Evolutionary conservation across 345 rosid species (phyloP).

Genomic region (Isatis tinctoria): DNA sequence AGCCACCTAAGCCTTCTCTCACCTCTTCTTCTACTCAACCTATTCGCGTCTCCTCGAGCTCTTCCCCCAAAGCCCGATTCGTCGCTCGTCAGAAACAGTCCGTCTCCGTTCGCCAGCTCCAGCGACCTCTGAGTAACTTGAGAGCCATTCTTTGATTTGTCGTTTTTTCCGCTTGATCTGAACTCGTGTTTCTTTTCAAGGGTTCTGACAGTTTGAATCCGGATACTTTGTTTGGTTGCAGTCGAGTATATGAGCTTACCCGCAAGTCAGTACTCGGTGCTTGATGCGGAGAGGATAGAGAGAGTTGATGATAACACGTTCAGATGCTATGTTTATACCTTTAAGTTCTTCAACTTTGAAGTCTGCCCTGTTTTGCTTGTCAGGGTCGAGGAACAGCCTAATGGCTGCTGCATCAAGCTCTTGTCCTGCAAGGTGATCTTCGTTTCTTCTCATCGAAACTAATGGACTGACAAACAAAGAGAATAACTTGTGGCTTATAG

Average conservation of each 20-base stretch:
- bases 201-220: not conserved
- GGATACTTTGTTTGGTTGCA: conserved; percentile 21
- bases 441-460: not conserved
- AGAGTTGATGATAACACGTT: conserved; percentile 83
- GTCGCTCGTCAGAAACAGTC: conserved; percentile 77
- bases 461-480: not conserved
- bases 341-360: conserved; percentile 85
- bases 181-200: not conserved
- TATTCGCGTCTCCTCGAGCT: conserved; percentile 45
- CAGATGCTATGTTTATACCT: conserved; percentile 76
- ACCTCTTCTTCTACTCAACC: conserved; percentile 19
- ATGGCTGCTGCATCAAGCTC: conserved; percentile 91
- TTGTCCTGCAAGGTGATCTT: conserved; percentile 74
- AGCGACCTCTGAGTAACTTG: conserved; percentile 81
- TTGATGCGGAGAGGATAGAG: conserved; percentile 98
- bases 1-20: conserved; percentile 26
- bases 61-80: conserved; percentile 65
- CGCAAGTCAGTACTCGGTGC: conserved; percentile 93
- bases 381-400: conserved; percentile 79
- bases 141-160: not conserved
- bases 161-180: not conserved
- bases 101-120: conserved; percentile 61
- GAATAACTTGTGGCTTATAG: not conserved
- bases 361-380: conserved; percentile 93
- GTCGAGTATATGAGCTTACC: conserved; percentile 97